These are phyloP conservation scores for Alternaria gansuensis DNA, from an alignment of 2,329 filamentous ascomycete species.

Conservation along the genomic window DNA sequence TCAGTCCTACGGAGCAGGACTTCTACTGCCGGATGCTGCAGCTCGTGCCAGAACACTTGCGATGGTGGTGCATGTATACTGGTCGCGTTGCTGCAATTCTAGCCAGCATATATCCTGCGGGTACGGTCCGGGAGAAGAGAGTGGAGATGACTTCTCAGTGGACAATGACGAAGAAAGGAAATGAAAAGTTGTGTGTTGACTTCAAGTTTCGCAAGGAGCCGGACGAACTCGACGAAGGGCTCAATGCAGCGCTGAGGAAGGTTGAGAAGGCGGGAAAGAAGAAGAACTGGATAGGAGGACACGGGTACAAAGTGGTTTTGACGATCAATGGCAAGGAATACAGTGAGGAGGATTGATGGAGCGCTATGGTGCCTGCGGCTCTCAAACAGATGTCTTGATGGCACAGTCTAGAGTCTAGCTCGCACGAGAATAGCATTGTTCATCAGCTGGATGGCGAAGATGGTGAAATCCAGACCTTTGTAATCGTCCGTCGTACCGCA, in stretches of 20 bases:
- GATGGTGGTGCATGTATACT: slow-evolving; percentile 73
- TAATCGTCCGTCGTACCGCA: slow-evolving; percentile 10
- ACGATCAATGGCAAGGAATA: slow-evolving; percentile 41
- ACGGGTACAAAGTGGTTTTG: slow-evolving; percentile 43
- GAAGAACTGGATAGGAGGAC: slow-evolving; percentile 50
- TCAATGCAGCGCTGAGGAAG: slow-evolving; percentile 42
- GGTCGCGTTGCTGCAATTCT: slow-evolving; percentile 68
- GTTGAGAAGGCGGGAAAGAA: slow-evolving; percentile 53
- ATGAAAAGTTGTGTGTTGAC: slow-evolving; percentile 43
- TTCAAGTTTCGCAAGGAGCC: slow-evolving; percentile 37
- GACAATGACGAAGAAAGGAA: slow-evolving; percentile 39
- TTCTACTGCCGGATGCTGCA: slow-evolving; percentile 64
- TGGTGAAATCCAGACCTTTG: slow-evolving; percentile 25
- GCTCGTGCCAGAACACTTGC: slow-evolving; percentile 63
- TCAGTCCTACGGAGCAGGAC: slow-evolving; percentile 65
- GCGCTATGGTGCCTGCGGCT: not conserved
- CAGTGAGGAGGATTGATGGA: slow-evolving; percentile 24
- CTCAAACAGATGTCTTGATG: not conserved
- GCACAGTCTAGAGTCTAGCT: slow-evolving; percentile 3
- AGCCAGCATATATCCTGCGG: slow-evolving; percentile 69
- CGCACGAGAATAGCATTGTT: slow-evolving; percentile 13
- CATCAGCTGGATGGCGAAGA: slow-evolving; percentile 29
- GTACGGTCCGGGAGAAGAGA: slow-evolving; percentile 56
- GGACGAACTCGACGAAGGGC: slow-evolving; percentile 46
- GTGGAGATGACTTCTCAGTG: slow-evolving; percentile 39